phyloP scores from a whole-genome alignment of 371 early-diverging fungal genomes.

The Apophysomyces elegans region DNA sequence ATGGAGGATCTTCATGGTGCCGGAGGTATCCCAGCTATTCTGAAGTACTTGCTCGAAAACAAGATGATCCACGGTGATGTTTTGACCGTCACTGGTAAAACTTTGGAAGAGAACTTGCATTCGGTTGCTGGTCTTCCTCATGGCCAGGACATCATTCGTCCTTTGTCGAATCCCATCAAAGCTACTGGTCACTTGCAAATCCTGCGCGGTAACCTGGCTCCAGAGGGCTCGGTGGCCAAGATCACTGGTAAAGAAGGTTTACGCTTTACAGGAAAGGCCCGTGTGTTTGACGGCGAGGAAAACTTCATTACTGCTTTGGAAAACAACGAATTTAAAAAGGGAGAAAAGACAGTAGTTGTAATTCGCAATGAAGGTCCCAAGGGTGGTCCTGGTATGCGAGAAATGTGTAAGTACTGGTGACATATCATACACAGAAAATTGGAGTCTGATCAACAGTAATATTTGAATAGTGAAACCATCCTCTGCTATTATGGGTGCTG shows the following conservation, averaged over 20 bases:
- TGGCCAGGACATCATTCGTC: slow-evolving; percentile 87
- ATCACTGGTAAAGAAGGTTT: slow-evolving; percentile 98
- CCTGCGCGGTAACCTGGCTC: slow-evolving; percentile 93
- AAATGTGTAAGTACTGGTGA: slow-evolving; percentile 64
- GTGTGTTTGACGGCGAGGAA: slow-evolving; percentile 91
- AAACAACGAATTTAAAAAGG: slow-evolving; percentile 72
- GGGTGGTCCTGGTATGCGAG: slow-evolving; percentile 94
- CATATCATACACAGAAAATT: neutral
- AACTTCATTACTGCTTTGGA: slow-evolving; percentile 88
- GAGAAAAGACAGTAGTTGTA: slow-evolving; percentile 76
- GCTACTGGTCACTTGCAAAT: slow-evolving; percentile 92
- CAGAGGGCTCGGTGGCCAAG: slow-evolving; percentile 96
- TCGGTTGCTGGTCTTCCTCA: slow-evolving; percentile 67
- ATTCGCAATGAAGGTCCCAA: slow-evolving; percentile 89
- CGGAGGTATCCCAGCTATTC: slow-evolving; percentile 88
- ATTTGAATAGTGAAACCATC: slow-evolving; percentile 81
- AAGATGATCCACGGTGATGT: slow-evolving; percentile 75
- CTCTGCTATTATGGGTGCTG: slow-evolving; percentile 97
- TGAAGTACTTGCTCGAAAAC: slow-evolving; percentile 81
- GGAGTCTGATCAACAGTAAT: neutral
- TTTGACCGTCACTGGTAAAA: slow-evolving; percentile 90
- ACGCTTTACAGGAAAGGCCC: slow-evolving; percentile 82
- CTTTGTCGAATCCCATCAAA: slow-evolving; percentile 91
- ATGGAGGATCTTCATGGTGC: slow-evolving; percentile 85
- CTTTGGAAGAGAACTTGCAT: slow-evolving; percentile 80